Conservation (phyloP, 2,329 filamentous ascomycete genomes). For the Coniochaeta ligniaria region DNA sequence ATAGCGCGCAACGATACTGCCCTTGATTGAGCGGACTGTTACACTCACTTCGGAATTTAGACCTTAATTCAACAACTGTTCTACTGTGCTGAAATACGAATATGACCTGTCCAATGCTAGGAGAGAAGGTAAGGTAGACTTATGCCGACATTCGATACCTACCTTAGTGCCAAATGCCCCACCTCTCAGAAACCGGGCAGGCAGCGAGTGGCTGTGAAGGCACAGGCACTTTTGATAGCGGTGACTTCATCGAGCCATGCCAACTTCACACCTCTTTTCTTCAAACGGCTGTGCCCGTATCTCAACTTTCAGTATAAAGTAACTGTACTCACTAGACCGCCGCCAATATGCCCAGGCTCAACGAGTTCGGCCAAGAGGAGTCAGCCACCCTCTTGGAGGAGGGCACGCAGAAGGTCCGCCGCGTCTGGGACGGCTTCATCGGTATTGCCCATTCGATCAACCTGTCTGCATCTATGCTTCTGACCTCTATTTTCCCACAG, state of each 20-base stretch:
- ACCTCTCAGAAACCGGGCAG: neutral
- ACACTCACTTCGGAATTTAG: neutral
- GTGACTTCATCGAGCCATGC: neutral
- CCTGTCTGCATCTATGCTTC: conserved; percentile 69
- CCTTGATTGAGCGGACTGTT: neutral
- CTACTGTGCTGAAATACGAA: no score
- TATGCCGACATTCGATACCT: neutral
- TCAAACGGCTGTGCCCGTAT: neutral
- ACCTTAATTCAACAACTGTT: neutral
- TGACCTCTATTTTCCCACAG: neutral
- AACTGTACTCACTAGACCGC: neutral
- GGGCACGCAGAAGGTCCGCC: conserved; percentile 38
- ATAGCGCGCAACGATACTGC: neutral
- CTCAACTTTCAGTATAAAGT: neutral
- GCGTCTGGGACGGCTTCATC: conserved; percentile 55
- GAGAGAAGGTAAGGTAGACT: neutral
- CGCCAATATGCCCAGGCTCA: conserved; percentile 19
- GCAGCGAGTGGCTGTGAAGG: neutral
- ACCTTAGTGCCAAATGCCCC: neutral
- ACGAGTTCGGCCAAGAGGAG: conserved; percentile 19
- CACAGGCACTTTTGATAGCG: neutral
- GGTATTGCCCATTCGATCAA: conserved; percentile 69
- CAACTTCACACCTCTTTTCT: neutral
- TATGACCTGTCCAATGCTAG: neutral
- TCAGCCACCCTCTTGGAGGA: conserved; percentile 38